Evolutionary conservation across 768 basidiomycete genomes (phyloP).

Genomic region (Baorangia bicolor): DNA sequence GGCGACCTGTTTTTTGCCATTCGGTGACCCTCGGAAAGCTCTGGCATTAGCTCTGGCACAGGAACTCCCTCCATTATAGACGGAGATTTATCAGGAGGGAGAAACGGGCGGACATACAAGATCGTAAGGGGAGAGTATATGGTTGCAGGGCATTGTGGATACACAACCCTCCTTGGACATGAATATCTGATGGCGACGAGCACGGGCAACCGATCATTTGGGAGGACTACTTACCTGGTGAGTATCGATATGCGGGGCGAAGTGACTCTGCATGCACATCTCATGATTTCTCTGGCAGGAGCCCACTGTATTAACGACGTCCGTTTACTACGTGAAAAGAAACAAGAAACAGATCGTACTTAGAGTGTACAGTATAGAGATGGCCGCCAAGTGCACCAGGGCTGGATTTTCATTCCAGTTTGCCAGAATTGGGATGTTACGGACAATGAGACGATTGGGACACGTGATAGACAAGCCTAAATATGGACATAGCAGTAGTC

Average conservation of each 20-base stretch:
- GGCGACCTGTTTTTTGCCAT: too few species aligned
- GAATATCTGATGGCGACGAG: slow-evolving; percentile 77
- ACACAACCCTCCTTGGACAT: slow-evolving; percentile 56
- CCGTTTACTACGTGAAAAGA: too few species aligned
- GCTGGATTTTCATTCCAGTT: too few species aligned
- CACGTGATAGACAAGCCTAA: too few species aligned
- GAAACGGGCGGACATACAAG: too few species aligned
- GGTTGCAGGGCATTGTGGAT: slow-evolving; percentile 80
- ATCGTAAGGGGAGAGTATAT: slow-evolving; percentile 81
- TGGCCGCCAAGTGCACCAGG: too few species aligned
- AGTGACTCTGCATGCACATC: background rate
- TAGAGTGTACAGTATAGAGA: too few species aligned
- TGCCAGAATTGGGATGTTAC: too few species aligned
- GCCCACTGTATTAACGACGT: background rate
- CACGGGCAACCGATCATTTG: slow-evolving; percentile 73
- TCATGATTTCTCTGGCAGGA: background rate
- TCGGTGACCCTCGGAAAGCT: background rate
- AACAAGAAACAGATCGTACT: too few species aligned
- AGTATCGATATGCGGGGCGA: background rate
- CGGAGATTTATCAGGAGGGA: slow-evolving; percentile 52
- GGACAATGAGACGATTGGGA: too few species aligned
- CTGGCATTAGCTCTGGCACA: background rate
- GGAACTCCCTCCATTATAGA: slow-evolving; percentile 36
- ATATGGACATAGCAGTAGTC: too few species aligned
- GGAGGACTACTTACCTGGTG: slow-evolving; percentile 78